Conservation (phyloP, 345 rosid genomes). For the Aquilaria sinensis region DNA sequence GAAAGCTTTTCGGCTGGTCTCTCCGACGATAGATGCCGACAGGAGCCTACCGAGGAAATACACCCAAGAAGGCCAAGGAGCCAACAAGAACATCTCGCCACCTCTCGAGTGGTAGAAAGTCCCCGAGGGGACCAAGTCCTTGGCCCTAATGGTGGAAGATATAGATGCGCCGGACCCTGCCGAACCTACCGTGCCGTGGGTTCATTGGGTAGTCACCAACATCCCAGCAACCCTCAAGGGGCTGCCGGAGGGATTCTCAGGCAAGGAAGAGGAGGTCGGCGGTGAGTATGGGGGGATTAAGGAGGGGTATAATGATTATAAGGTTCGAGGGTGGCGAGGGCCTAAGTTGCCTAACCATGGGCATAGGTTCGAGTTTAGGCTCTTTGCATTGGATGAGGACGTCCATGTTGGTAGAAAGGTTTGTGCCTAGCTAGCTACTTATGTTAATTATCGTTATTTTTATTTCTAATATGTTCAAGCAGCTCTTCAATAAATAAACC, state of each 20-base stretch:
- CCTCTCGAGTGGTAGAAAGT: constrained; percentile 72
- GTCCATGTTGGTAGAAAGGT: constrained; percentile 62
- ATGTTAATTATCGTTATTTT: neutral
- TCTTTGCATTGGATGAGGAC: constrained; percentile 53
- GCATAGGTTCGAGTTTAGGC: constrained; percentile 67
- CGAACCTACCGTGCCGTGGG: constrained; percentile 64
- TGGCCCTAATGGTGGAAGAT: constrained; percentile 80
- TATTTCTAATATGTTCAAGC: too few relatives aligned
- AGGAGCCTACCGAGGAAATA: constrained; percentile 68
- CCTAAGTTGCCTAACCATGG: constrained; percentile 53
- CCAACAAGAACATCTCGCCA: constrained; percentile 46
- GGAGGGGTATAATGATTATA: constrained; percentile 70
- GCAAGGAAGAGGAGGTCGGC: constrained; percentile 40
- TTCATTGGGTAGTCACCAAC: constrained; percentile 64
- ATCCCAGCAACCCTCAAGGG: constrained; percentile 60
- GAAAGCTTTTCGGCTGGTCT: constrained; percentile 55
- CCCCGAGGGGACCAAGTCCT: constrained; percentile 53
- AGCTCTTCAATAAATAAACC: neutral
- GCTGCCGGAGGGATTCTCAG: constrained; percentile 63
- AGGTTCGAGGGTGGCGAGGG: constrained; percentile 76
- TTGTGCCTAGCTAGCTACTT: constrained; percentile 4
- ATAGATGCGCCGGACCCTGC: constrained; percentile 69
- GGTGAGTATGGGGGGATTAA: constrained; percentile 37
- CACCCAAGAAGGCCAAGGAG: constrained; percentile 72
- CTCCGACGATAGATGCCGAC: constrained; percentile 42